phyloP scores from a whole-genome alignment of 129 eudicot genomes.

The Saposhnikovia divaricata region DNA sequence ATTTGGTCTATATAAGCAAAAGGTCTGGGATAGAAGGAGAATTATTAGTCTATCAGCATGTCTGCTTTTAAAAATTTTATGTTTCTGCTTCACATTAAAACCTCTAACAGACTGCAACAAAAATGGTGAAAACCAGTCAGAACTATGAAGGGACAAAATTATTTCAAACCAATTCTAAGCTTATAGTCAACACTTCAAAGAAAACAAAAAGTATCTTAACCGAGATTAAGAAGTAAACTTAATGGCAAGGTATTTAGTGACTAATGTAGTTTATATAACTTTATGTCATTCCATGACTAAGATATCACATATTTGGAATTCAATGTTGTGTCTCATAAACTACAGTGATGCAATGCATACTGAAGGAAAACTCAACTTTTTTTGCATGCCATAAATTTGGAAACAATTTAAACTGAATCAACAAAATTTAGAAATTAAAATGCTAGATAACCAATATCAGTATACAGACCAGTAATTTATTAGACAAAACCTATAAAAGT shows the following conservation, averaged over 20 bases:
- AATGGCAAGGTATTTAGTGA: not conserved
- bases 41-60: not conserved
- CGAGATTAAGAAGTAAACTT: not conserved
- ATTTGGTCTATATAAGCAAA: not conserved
- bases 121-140: not conserved
- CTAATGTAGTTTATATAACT: not conserved
- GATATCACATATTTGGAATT: not conserved
- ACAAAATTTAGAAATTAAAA: no score
- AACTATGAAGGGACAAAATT: not conserved
- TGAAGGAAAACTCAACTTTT: not conserved
- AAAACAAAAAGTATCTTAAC: not conserved
- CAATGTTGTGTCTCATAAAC: not conserved
- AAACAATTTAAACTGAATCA: no score
- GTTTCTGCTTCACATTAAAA: not conserved
- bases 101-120: not conserved
- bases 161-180: not conserved
- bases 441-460: not conserved
- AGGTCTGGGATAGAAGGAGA: not conserved
- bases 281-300: not conserved
- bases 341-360: not conserved
- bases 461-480: not conserved
- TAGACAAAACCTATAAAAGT: not conserved
- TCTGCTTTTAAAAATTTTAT: no score
- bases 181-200: not conserved
- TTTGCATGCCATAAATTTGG: not conserved